A percentile compares a stretch with the other conserved stretches of the same genome.
phyloP scores from a whole-genome alignment of 768 basidiomycete species.

The Auricularia sp. region DNA sequence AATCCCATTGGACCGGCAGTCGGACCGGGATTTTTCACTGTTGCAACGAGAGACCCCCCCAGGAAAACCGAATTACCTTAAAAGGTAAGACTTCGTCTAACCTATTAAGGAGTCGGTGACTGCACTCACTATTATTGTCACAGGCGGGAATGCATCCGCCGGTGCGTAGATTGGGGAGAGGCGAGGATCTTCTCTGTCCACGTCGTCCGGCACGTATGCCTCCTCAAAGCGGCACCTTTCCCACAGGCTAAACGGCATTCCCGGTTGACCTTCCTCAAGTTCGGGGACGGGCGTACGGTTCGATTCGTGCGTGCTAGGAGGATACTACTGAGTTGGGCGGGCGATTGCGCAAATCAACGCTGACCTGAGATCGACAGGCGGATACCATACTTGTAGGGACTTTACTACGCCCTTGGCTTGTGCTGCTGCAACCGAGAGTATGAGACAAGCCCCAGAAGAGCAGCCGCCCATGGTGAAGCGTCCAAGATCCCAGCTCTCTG shows the following conservation, averaged over 20 bases:
- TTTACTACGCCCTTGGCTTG: background rate
- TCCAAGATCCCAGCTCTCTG: background rate
- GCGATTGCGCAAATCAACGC: no score
- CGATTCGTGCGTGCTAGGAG: background rate
- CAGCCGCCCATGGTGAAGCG: conserved; percentile 3
- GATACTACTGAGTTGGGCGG: no score
- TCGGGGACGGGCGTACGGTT: background rate
- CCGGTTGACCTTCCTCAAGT: background rate
- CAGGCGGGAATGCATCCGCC: background rate
- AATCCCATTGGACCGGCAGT: no score
- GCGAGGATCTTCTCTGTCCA: background rate
- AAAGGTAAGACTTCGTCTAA: no score
- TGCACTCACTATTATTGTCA: background rate
- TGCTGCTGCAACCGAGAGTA: background rate
- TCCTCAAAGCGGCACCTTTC: background rate
- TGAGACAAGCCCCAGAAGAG: conserved; percentile 2
- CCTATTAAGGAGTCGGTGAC: no score
- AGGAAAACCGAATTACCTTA: no score
- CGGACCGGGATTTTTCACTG: no score
- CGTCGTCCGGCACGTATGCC: background rate
- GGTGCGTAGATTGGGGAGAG: background rate
- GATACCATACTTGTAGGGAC: background rate
- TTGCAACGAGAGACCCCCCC: no score
- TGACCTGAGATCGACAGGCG: background rate
- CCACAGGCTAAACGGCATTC: background rate